Base-by-base conservation (phyloP, 225 moss, liverwort and hornwort genomes). In the Takakia lepidozioides region DNA sequence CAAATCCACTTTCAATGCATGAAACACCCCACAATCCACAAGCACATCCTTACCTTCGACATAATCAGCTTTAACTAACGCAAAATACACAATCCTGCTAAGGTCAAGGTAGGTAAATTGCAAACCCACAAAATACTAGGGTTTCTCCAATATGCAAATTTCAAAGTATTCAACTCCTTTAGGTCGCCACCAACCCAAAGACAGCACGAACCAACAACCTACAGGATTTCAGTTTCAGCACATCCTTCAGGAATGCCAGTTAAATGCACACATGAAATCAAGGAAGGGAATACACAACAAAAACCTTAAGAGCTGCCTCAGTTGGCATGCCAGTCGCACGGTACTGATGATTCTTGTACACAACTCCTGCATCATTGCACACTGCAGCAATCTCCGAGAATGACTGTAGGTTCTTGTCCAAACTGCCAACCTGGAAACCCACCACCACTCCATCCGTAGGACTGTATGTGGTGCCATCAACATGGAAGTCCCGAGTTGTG, bases 231-330 rank as follows among this genome's bases (percentile, higher is more conserved):
- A n/a, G n/a, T 41, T 20, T 1, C 7, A 41, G 39, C 13, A 41
- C 6, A 41, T 16, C 40, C 1, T 3, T 6, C 17, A 16, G 20
- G 20, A 16, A 3, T 16, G 18, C 20, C 34, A 35, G 34, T 14
- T 35, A 6, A 14, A 14, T 35, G 8, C 7, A 14, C 7, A 35
- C 34, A 35, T 7, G 14, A 6, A 35, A 58, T 1, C 24, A 19
- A 0, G 43, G 0, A 15, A 37, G 0, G 4, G 2, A 26, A 19
- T 22, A 36, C 15, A 16, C 0, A 24, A 22, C 3, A 26, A 6
- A 29, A 62, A 93, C 89, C 86, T 89, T 95, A 2, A 93, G 64
- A 18, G 93, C 93, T 51, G 93, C 93, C 49, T 93, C 93, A 21
- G 93, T 93, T 22, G 93, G 89, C 66, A 93, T 81, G 38, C 93